Conservation (phyloP, 2,329 filamentous ascomycete species). For the Fusarium sp. region DNA sequence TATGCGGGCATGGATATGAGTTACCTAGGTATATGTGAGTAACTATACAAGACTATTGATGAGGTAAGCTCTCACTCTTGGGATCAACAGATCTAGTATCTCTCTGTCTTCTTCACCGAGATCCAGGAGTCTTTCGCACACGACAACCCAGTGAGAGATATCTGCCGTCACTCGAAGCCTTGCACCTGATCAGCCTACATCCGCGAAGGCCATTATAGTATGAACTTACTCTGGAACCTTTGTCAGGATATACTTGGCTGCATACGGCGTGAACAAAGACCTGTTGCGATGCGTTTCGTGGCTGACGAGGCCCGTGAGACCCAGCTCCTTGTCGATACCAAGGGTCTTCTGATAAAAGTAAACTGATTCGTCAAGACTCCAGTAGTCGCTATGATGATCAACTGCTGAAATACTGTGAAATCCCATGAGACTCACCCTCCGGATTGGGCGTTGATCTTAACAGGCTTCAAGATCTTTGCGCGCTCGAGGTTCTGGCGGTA, state of each 20-base stretch:
- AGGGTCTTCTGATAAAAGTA: background rate
- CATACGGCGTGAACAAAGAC: background rate
- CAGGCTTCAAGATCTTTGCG: background rate
- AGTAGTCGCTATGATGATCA: background rate
- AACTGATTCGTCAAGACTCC: background rate
- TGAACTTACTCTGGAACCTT: background rate
- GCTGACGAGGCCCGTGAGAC: background rate
- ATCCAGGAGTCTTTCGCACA: rapidly evolving
- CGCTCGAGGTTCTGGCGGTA: background rate
- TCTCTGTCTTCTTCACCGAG: rapidly evolving
- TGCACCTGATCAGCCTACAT: rapidly evolving
- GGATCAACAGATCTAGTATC: background rate
- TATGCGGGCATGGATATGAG: background rate
- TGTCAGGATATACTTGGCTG: background rate
- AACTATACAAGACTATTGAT: rapidly evolving
- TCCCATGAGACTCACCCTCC: background rate
- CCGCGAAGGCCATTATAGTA: rapidly evolving
- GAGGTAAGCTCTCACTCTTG: rapidly evolving
- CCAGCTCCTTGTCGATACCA: background rate
- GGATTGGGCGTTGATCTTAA: background rate
- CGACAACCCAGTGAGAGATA: background rate
- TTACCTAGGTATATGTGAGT: rapidly evolving
- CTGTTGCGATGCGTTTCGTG: background rate
- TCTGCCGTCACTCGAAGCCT: background rate
- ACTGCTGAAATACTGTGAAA: too few species aligned